These are phyloP conservation scores for Eimeria sp. DNA, from an alignment of 169 alveolate species.

Conservation along the genomic window DNA sequence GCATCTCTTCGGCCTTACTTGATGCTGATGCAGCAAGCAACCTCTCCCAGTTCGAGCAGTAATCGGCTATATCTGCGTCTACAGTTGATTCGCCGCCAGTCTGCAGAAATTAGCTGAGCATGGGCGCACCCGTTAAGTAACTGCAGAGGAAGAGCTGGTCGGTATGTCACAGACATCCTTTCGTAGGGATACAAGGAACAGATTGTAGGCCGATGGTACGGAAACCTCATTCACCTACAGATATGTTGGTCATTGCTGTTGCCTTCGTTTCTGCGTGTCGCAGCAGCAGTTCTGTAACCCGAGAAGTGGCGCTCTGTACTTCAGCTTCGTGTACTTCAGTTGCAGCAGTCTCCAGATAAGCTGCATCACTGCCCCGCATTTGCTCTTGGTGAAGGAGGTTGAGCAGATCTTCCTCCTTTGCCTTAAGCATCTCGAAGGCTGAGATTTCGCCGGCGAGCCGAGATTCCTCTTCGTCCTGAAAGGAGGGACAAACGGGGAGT, in stretches of 20 bases:
- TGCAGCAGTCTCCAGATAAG: slow-evolving; percentile 41
- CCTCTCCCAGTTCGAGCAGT: slow-evolving; percentile 58
- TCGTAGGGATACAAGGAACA: not conserved
- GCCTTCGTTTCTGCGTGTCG: slow-evolving; percentile 54
- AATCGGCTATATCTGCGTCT: slow-evolving; percentile 49
- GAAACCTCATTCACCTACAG: not conserved
- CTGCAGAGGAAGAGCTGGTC: not conserved
- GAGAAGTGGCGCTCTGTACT: slow-evolving; percentile 40
- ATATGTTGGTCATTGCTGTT: slow-evolving; percentile 18
- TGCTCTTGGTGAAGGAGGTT: slow-evolving; percentile 24
- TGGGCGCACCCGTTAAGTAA: not conserved
- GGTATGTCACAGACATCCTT: not conserved
- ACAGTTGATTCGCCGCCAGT: slow-evolving; percentile 17
- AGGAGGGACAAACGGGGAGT: not conserved
- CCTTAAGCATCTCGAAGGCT: slow-evolving; percentile 32
- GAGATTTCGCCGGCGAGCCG: slow-evolving; percentile 10
- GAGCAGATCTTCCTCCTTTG: slow-evolving; percentile 64
- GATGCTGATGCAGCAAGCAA: slow-evolving; percentile 34
- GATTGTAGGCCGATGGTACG: not conserved
- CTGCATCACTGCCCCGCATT: not conserved
- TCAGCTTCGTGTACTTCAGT: slow-evolving; percentile 56
- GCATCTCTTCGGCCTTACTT: slow-evolving; percentile 21
- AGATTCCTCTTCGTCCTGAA: slow-evolving; percentile 57
- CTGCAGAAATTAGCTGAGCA: slow-evolving; percentile 21
- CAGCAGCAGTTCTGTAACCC: slow-evolving; percentile 29